phyloP scores from a whole-genome alignment of 192 early-diverging fungal genomes.

The Rhizophagus clarus region DNA sequence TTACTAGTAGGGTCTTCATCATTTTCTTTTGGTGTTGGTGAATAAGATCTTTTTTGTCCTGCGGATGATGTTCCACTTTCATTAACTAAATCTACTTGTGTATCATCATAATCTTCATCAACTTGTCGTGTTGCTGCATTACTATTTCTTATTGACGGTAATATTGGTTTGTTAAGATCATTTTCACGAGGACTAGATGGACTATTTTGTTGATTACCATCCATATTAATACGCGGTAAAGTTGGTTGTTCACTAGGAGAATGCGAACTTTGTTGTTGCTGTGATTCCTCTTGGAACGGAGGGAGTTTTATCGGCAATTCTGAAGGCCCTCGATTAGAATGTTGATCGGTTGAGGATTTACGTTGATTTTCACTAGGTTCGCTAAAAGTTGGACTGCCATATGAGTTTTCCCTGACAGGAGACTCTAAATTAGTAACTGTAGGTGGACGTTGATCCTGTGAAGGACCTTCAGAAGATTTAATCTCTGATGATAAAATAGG shows the following conservation, averaged over 20 bases:
- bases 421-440: slow-evolving; percentile 9
- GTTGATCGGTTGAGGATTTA: slow-evolving; percentile 24
- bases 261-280: slow-evolving; percentile 8
- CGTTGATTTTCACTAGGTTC: background rate
- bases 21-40: slow-evolving; percentile 9
- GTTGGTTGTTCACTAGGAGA: background rate
- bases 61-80: background rate
- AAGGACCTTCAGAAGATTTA: slow-evolving; percentile 12
- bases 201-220: background rate
- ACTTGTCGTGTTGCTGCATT: slow-evolving; percentile 7
- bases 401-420: slow-evolving; percentile 16
- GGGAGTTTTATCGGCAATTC: background rate
- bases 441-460: background rate
- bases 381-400: background rate
- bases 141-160: slow-evolving; percentile 3
- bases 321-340: background rate
- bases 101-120: slow-evolving; percentile 31
- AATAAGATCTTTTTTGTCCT: slow-evolving; percentile 21
- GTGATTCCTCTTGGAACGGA: background rate
- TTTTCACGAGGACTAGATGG: slow-evolving; percentile 6
- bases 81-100: background rate
- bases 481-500: slow-evolving; percentile 5
- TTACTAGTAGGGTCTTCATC: slow-evolving; percentile 21
- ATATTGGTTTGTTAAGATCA: slow-evolving; percentile 10
- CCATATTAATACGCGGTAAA: slow-evolving; percentile 3